phyloP scores from a whole-genome alignment of 2,329 filamentous ascomycete species.

The Fusarium praegraminearum region DNA sequence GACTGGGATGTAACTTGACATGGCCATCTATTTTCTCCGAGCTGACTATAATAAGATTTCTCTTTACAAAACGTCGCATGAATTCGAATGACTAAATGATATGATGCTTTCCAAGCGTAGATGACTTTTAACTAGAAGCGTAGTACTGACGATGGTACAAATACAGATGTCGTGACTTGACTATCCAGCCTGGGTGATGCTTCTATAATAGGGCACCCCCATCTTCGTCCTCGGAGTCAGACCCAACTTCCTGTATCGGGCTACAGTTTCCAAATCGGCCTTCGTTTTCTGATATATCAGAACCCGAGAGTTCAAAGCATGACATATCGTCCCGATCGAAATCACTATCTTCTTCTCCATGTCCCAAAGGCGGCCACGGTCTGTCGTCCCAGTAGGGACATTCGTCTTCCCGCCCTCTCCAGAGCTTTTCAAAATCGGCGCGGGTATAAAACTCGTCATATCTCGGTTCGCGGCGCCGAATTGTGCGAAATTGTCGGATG shows the following conservation, averaged over 20 bases:
- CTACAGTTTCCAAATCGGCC: neutral
- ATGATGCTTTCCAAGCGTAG: neutral
- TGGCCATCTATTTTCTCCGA: neutral
- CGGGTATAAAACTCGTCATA: neutral
- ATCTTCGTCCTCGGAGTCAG: neutral
- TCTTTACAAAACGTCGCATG: neutral
- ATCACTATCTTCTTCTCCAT: neutral
- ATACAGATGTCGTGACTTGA: neutral
- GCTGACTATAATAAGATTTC: neutral
- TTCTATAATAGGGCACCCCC: neutral
- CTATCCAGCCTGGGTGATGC: neutral
- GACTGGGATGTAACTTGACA: constrained; percentile 5
- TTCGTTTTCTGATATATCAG: neutral
- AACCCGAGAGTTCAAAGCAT: neutral
- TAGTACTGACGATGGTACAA: neutral
- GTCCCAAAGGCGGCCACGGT: constrained; percentile 10
- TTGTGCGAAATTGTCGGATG: neutral
- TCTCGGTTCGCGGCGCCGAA: neutral
- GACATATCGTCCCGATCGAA: neutral
- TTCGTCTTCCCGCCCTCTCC: constrained; percentile 1
- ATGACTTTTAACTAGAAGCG: neutral
- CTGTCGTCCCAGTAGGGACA: constrained; percentile 14
- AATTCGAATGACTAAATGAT: neutral
- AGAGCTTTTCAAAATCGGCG: neutral
- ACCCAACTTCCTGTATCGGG: neutral